Percentiles rank a stretch among this genome's conserved stretches.
Conservation (phyloP, 2,329 filamentous ascomycete species). For the Esteya vermicola region DNA sequence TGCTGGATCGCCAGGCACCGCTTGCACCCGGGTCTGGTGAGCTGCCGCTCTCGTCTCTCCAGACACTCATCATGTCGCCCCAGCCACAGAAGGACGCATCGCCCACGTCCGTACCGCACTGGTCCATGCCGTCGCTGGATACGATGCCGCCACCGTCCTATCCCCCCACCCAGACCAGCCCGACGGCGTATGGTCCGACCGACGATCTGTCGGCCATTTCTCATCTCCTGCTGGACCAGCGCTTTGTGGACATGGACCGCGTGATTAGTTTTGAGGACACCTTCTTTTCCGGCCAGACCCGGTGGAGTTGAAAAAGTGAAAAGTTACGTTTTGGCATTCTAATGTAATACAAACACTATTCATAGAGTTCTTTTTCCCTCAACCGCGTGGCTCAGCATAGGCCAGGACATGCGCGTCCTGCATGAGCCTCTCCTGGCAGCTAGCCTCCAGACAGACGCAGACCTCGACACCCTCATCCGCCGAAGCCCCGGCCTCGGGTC, state of each 20-base stretch:
- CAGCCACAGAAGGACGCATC: no score
- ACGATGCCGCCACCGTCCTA: not conserved
- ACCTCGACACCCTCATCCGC: conserved; percentile 6
- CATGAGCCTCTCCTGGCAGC: no score
- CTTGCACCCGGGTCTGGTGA: no score
- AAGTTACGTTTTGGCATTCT: not conserved
- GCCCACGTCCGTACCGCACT: not conserved
- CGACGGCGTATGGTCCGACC: not conserved
- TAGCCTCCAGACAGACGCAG: no score
- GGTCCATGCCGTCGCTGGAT: not conserved
- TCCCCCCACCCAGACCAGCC: not conserved
- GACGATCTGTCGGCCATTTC: conserved; percentile 16
- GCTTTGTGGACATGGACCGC: conserved; percentile 13
- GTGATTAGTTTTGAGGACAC: conserved; percentile 13
- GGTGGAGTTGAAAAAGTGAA: not conserved
- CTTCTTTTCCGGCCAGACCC: not conserved
- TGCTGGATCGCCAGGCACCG: no score
- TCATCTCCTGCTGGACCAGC: conserved; percentile 12
- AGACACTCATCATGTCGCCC: no score
- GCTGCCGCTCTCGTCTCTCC: no score
- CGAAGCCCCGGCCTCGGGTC: not conserved
- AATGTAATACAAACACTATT: not conserved
- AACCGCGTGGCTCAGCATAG: no score
- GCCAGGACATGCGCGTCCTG: no score
- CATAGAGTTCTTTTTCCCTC: no score